These are phyloP conservation scores for Globisporangium uncinulatum DNA, from an alignment of 352 stramenopile species.

Conservation along the genomic window DNA sequence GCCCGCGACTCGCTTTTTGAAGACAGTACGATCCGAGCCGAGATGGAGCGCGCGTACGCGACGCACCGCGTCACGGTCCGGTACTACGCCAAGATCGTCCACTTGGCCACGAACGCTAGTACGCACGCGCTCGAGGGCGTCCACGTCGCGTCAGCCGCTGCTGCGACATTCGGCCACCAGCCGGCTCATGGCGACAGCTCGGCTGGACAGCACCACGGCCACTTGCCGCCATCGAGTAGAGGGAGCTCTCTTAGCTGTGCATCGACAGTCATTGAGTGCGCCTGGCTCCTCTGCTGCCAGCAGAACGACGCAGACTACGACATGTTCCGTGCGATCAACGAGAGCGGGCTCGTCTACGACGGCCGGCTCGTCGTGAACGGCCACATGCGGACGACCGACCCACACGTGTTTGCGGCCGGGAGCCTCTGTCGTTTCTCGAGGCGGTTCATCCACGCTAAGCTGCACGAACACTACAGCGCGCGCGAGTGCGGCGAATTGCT, in stretches of 20 bases:
- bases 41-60: slow-evolving; percentile 54
- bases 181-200: neutral
- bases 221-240: neutral
- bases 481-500: slow-evolving; percentile 75
- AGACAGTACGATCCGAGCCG: slow-evolving; percentile 43
- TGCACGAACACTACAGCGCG: slow-evolving; percentile 73
- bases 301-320: slow-evolving; percentile 83
- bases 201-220: no score
- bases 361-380: slow-evolving; percentile 87
- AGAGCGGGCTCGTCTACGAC: slow-evolving; percentile 90
- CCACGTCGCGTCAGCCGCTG: slow-evolving; percentile 18
- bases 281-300: slow-evolving; percentile 79
- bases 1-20: slow-evolving; percentile 48
- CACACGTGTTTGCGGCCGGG: slow-evolving; percentile 61
- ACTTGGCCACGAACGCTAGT: slow-evolving; percentile 24
- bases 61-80: slow-evolving; percentile 29
- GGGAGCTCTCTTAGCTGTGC: neutral
- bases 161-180: neutral
- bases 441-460: slow-evolving; percentile 68
- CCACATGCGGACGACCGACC: slow-evolving; percentile 81
- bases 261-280: slow-evolving; percentile 34
- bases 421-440: slow-evolving; percentile 76
- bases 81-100: slow-evolving; percentile 43
- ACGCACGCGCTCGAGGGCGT: slow-evolving; percentile 41
- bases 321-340: slow-evolving; percentile 88